Base-by-base conservation (phyloP, 805 yeast species). In the Metschnikowia hibisci region DNA sequence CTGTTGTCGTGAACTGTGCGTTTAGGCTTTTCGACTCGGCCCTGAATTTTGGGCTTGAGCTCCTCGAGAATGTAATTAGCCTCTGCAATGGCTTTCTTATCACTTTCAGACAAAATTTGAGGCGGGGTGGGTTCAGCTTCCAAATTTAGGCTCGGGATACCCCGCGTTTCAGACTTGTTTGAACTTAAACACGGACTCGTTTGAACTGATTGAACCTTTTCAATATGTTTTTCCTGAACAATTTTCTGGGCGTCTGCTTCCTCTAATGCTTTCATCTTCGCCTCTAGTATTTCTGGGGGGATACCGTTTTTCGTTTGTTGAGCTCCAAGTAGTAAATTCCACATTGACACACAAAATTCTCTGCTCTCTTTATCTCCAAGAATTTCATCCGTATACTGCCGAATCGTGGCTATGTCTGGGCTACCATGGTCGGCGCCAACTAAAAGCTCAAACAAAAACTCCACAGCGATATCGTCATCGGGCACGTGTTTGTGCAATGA, bases 381-480 rank as follows among this genome's bases (percentile, higher is more conserved):
- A 48, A 76, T 76, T n/a, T 73, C 76, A 29, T 52, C 45, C 58
- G 76, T 48, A 41, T 77, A 80, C 9, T 57, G 45, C 34, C 69
- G 68, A 18, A 78, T 63, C 9, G 60, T 62, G 25, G 61, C 59
- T n/a, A 74, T 68, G 41, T 67, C 65, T 0, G 76, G 72, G 13
- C 49, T 45, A 9, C 45, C 45, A 7, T 62, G 67, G 7, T 58
- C 64, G 10, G 56, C 59, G 7, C 49, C 47, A 3, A 51, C 43
- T 18, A 78, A 53, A 34, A 77, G 55, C 52, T 78, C 80, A 38
- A 58, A 56, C 4, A 73, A 55, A 43, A 73, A 76, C 31, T 72
- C 79, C 3, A 65, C 60, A 5, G 73, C 63, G 3, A 77, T 69
- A 18, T 77, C 82, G 49, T 78, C 82, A 35, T 74, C 80, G 0